Conservation (phyloP, 1,284 basidiomycete species). For the Ceratobasidium sp. region DNA sequence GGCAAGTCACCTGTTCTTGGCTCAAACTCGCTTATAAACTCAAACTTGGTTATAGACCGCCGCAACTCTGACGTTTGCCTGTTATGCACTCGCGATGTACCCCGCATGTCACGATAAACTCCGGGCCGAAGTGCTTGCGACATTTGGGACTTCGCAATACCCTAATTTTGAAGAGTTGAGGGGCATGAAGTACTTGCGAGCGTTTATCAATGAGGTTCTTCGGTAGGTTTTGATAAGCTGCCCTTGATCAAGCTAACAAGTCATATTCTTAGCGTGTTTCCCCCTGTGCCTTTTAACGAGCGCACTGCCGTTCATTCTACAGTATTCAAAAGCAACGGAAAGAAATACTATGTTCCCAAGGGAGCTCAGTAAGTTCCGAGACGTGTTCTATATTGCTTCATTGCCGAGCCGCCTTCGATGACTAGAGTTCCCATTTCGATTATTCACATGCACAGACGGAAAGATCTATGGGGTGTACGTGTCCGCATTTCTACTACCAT, state of each 20-base stretch:
- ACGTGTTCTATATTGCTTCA: neutral
- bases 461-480: slow-evolving; percentile 61
- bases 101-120: slow-evolving; percentile 62
- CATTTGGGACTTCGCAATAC: slow-evolving; percentile 57
- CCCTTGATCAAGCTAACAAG: neutral
- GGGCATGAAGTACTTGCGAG: slow-evolving; percentile 70
- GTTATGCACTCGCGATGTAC: slow-evolving; percentile 69
- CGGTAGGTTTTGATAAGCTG: slow-evolving; percentile 42
- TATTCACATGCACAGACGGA: slow-evolving; percentile 36
- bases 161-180: slow-evolving; percentile 64
- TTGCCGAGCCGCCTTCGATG: slow-evolving; percentile 45
- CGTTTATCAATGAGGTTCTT: slow-evolving; percentile 74
- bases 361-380: slow-evolving; percentile 21
- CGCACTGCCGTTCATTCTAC: slow-evolving; percentile 48
- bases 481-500: neutral
- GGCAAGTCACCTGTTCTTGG: slow-evolving; percentile 51
- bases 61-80: slow-evolving; percentile 67
- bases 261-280: slow-evolving; percentile 59
- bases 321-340: slow-evolving; percentile 20
- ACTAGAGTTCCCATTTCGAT: slow-evolving; percentile 30
- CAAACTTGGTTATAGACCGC: slow-evolving; percentile 5
- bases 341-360: slow-evolving; percentile 38
- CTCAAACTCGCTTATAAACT: slow-evolving; percentile 30
- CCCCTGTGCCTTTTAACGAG: slow-evolving; percentile 71
- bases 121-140: slow-evolving; percentile 65